Evolutionary conservation across 805 yeast genomes (phyloP), one percentile per base, ranked within the genome.

Genomic region (Candida patagonica): DNA sequence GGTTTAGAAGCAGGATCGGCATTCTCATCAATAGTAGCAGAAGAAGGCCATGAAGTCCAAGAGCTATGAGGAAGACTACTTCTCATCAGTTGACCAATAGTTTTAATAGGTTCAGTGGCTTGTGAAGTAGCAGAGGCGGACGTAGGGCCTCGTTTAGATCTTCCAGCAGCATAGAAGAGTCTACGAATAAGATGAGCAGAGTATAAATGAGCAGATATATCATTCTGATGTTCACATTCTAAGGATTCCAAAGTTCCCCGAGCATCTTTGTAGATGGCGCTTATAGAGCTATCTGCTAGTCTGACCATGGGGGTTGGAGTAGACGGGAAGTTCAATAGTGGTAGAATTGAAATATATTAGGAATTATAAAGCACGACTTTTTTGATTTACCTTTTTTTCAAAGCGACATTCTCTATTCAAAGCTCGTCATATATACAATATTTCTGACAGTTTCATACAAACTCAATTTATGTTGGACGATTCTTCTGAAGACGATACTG

Each of bases 1-100:
- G 48, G 26, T 16, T 40, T 43, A 25, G 22, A 16, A 12, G 24
- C 19, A n/a, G 13, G 16, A 23, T 23, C 27, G 10, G 13, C 9
- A 4, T 6, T 22, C 7, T 17, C 26, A 20, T 23, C 27, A 10
- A 25, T 9, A 5, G n/a, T 21, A 10, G 30, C 26, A 5, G n/a
- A 15, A 21, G 68, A 53, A 1, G 89, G 89, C 89, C 89, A 81
- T 3, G 67, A 52, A 0, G 73, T 53, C 78, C 83, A 79, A 29
- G 45, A 34, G 48, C 33, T 38, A 9, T 45, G 37, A 33, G 71
- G 70, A 60, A 64, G 63, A 44, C 40, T 26, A 10, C 10, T 3
- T 15, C 15, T 4, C 6, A 15, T 15, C 6, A 29, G 15, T 15
- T 29, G 31, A 5, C 31, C 31, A 12, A 15, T 12, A 13, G 31